A percentile compares a stretch with the other conserved stretches of the same genome.
These are phyloP conservation scores for Metschnikowia continentalis DNA, from an alignment of 805 yeast species.

Conservation along the genomic window DNA sequence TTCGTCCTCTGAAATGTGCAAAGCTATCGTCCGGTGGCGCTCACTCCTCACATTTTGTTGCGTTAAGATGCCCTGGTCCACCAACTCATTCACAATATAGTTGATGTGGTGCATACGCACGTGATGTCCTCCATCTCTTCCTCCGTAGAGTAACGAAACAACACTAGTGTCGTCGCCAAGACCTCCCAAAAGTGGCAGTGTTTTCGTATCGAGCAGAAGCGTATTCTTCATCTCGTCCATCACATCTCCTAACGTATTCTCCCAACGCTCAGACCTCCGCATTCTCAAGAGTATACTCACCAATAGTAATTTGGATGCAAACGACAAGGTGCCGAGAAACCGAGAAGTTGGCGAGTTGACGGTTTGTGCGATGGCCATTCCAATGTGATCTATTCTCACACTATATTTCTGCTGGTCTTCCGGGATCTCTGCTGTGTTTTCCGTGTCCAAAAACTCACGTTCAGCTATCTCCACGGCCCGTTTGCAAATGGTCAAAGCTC, in stretches of 20 bases:
- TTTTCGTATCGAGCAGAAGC: slow-evolving; percentile 37
- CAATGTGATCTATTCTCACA: slow-evolving; percentile 70
- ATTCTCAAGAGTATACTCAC: slow-evolving; percentile 61
- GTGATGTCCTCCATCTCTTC: slow-evolving; percentile 1
- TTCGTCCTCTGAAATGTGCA: slow-evolving; percentile 71
- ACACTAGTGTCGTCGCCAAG: slow-evolving; percentile 14
- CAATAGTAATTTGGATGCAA: slow-evolving; percentile 68
- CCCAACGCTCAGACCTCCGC: slow-evolving; percentile 66
- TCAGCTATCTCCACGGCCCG: slow-evolving; percentile 90
- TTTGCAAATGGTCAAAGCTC: slow-evolving; percentile 83
- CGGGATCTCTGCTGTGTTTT: slow-evolving; percentile 18
- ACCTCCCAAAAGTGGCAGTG: slow-evolving; percentile 12
- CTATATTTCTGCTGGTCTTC: slow-evolving; percentile 39
- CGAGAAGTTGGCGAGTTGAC: slow-evolving; percentile 66
- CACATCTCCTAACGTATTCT: slow-evolving; percentile 68
- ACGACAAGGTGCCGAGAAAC: slow-evolving; percentile 57
- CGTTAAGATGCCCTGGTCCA: slow-evolving; percentile 72
- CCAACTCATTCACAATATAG: slow-evolving; percentile 60
- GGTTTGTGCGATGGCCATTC: slow-evolving; percentile 75
- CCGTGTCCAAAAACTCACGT: slow-evolving; percentile 42
- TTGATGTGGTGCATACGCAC: slow-evolving; percentile 57
- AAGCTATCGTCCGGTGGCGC: slow-evolving; percentile 56
- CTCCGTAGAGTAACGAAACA: slow-evolving; percentile 25
- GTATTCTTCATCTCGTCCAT: slow-evolving; percentile 69
- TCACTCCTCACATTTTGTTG: slow-evolving; percentile 69